These are phyloP conservation scores for Gloeophyllum trabeum DNA, from an alignment of 768 basidiomycete species.

Conservation along the genomic window DNA sequence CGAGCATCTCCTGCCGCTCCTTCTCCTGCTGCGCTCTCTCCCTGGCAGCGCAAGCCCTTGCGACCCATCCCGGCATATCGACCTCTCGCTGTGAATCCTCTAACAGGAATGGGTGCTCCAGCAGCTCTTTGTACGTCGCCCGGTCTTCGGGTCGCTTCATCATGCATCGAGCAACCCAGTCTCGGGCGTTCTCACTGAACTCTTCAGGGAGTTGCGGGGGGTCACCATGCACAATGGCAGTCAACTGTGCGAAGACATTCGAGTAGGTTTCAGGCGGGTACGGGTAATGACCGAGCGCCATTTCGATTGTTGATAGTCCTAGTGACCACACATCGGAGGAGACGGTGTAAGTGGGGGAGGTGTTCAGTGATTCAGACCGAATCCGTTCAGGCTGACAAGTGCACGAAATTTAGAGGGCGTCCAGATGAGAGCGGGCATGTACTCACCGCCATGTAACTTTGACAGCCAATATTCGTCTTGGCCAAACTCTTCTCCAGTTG, in stretches of 20 bases:
- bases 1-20: conserved; percentile 7
- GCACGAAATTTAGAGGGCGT: not conserved
- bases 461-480: conserved; percentile 98
- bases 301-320: conserved; percentile 88
- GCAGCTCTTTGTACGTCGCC: conserved; percentile 74
- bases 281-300: conserved; percentile 83
- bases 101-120: conserved; percentile 76
- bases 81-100: conserved; percentile 50
- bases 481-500: conserved; percentile 94
- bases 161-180: conserved; percentile 77
- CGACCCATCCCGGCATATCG: conserved; percentile 83
- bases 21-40: conserved; percentile 11
- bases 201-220: conserved; percentile 77
- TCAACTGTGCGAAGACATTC: conserved; percentile 93
- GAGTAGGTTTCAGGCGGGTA: conserved; percentile 96
- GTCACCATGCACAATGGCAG: conserved; percentile 94
- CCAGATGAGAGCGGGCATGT: conserved; percentile 1
- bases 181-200: conserved; percentile 58
- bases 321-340: conserved; percentile 98
- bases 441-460: conserved; percentile 95
- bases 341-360: conserved; percentile 85
- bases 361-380: conserved; percentile 83
- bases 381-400: conserved; percentile 80
- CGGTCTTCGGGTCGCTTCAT: conserved; percentile 69
- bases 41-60: conserved; percentile 26